Conservation (phyloP, 768 basidiomycete genomes). For the Saitozyma podzolica region DNA sequence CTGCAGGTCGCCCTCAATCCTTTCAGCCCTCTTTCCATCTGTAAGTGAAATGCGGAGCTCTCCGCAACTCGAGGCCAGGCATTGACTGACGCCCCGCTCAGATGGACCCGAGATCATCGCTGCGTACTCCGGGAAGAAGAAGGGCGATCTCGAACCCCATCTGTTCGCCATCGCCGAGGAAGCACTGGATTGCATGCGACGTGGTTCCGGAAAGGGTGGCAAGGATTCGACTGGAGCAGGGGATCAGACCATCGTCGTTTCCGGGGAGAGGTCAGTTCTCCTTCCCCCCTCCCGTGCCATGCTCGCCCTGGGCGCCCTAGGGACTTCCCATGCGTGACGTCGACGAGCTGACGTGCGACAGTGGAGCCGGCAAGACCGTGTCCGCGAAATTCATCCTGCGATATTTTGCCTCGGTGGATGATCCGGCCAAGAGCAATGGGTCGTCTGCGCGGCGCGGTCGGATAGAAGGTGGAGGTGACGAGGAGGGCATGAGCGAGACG, state of each 20-base stretch:
- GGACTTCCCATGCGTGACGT: neutral
- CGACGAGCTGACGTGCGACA: conserved; percentile 48
- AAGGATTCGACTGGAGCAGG: conserved; percentile 64
- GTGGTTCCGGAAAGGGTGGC: conserved; percentile 53
- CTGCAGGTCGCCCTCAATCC: conserved; percentile 87
- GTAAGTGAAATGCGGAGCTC: conserved; percentile 33
- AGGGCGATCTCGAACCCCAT: conserved; percentile 96
- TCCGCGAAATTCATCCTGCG: conserved; percentile 99
- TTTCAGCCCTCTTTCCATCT: conserved; percentile 94
- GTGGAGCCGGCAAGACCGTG: conserved; percentile 99
- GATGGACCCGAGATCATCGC: conserved; percentile 95
- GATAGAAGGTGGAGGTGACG: conserved; percentile 34
- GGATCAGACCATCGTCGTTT: conserved; percentile 98
- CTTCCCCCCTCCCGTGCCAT: conserved; percentile 4
- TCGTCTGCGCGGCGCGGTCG: conserved; percentile 69
- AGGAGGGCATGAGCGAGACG: conserved; percentile 71
- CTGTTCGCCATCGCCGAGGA: conserved; percentile 99
- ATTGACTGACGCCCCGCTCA: conserved; percentile 8
- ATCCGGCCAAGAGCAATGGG: conserved; percentile 65
- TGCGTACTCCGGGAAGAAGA: conserved; percentile 85
- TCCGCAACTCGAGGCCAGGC: neutral
- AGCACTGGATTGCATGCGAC: conserved; percentile 95
- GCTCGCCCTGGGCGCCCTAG: too few species aligned
- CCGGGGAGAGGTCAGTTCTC: conserved; percentile 80
- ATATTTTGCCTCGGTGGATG: conserved; percentile 96